These are phyloP conservation scores for Camelina laxa DNA, from an alignment of 345 rosid genomes.

Conservation along the genomic window DNA sequence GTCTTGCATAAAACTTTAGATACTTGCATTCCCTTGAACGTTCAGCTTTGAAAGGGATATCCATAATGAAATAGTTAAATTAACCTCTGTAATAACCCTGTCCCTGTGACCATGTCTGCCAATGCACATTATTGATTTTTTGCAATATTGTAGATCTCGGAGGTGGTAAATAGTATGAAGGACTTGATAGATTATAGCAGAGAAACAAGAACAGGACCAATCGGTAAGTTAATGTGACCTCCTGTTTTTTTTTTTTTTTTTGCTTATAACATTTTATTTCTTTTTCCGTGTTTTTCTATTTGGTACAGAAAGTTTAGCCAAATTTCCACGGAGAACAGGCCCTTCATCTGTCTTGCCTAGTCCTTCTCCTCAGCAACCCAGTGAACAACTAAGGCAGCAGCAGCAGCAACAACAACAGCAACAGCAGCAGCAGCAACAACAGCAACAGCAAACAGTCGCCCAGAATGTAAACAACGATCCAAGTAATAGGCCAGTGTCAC, in stretches of 20 bases:
- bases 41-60: conserved; percentile 8
- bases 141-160: conserved; percentile 54
- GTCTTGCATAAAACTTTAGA: background rate
- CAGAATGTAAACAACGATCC: conserved; percentile 59
- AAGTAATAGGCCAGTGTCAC: conserved; percentile 53
- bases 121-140: conserved; percentile 19
- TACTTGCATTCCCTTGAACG: background rate
- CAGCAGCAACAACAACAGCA: conserved; percentile 44
- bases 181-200: conserved; percentile 98
- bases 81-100: background rate
- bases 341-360: conserved; percentile 56
- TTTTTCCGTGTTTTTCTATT: conserved; percentile 11
- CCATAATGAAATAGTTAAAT: background rate
- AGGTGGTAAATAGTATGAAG: conserved; percentile 99
- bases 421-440: conserved; percentile 38
- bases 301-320: conserved; percentile 88
- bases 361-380: conserved; percentile 65
- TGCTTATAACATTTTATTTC: background rate
- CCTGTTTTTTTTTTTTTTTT: background rate
- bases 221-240: conserved; percentile 65
- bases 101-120: conserved; percentile 3
- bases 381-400: conserved; percentile 53
- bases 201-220: conserved; percentile 90
- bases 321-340: conserved; percentile 81
- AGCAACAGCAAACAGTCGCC: conserved; percentile 54